Conservation (phyloP, 495 filamentous ascomycete genomes). For the Pyronema omphalodes region DNA sequence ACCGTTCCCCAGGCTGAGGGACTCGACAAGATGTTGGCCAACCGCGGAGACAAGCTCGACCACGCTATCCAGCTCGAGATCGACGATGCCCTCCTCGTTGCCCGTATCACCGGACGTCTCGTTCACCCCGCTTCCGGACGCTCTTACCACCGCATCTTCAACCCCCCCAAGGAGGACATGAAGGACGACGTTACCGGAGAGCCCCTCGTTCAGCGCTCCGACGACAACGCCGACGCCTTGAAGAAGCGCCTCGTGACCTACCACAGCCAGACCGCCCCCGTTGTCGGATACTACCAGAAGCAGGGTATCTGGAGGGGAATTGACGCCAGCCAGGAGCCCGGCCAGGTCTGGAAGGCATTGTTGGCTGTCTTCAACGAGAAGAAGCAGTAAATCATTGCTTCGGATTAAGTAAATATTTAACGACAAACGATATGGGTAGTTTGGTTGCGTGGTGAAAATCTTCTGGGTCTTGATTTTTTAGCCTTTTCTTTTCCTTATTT, state of each 20-base stretch:
- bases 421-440: background rate
- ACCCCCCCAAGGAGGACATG: constrained; percentile 88
- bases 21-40: constrained; percentile 74
- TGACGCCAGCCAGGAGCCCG: constrained; percentile 91
- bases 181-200: constrained; percentile 94
- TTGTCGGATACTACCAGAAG: constrained; percentile 89
- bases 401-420: background rate
- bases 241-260: constrained; percentile 90
- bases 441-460: constrained; percentile 14
- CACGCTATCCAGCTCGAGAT: constrained; percentile 95
- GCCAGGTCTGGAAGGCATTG: constrained; percentile 84
- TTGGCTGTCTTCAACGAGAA: constrained; percentile 66
- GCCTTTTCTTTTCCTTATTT: background rate
- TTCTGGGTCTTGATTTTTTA: background rate
- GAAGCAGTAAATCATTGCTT: constrained; percentile 2
- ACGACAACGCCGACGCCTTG: constrained; percentile 94
- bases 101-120: constrained; percentile 89
- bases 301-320: constrained; percentile 92
- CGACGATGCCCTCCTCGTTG: constrained; percentile 79
- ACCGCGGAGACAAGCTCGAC: constrained; percentile 58
- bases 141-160: constrained; percentile 95
- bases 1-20: constrained; percentile 89
- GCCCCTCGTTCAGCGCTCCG: constrained; percentile 83
- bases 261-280: constrained; percentile 81
- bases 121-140: constrained; percentile 88